Conservation (phyloP, 768 basidiomycete genomes). For the Russula dissimulans region DNA sequence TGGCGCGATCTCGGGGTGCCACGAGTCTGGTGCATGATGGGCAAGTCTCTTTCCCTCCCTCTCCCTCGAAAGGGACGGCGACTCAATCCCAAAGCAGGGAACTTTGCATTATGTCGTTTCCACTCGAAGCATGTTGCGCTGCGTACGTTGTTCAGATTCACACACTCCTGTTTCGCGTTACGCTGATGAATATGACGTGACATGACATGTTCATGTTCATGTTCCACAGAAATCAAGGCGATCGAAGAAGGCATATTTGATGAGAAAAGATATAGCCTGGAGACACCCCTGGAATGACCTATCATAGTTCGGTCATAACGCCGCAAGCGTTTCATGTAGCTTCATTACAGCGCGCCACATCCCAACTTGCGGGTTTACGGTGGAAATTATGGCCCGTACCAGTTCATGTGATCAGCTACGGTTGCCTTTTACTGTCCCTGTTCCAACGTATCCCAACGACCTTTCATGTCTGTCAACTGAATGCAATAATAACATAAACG, state of each 20-base stretch:
- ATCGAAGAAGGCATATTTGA: conserved; percentile 41
- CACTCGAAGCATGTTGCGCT: conserved; percentile 58
- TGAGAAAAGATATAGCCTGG: conserved; percentile 24
- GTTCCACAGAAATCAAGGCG: conserved; percentile 56
- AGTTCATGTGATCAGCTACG: neutral
- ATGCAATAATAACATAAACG: neutral
- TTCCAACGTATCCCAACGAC: too few species aligned
- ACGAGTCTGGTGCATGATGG: conserved; percentile 52
- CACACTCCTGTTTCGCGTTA: neutral
- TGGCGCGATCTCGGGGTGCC: conserved; percentile 44
- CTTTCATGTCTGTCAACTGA: neutral
- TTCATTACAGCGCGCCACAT: neutral
- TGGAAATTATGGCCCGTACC: neutral
- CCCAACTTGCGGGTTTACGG: neutral
- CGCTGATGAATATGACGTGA: neutral
- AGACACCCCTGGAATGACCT: neutral
- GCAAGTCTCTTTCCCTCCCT: conserved; percentile 25
- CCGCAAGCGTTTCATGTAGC: neutral
- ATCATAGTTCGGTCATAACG: neutral
- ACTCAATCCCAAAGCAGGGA: conserved; percentile 29
- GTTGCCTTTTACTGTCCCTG: too few species aligned
- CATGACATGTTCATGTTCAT: too few species aligned
- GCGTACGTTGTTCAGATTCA: conserved; percentile 36
- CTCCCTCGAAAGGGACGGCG: neutral
- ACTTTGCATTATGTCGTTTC: conserved; percentile 53